Conservation (phyloP, 176 grass and related monocot genomes). For the Pharus latifolius region DNA sequence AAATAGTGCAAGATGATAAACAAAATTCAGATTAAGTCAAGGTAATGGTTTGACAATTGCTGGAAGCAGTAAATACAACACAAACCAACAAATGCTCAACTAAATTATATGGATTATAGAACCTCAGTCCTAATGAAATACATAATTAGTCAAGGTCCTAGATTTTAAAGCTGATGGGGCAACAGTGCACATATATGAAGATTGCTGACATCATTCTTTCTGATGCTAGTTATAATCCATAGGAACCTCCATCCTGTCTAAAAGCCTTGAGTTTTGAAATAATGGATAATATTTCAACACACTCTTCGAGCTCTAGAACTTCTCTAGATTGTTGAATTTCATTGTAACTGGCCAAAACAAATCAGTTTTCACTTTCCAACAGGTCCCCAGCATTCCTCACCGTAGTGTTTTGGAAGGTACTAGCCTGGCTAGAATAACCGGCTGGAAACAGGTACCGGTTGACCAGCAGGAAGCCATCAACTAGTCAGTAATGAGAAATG, state of each 20-base stretch:
- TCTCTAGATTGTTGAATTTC: too few relatives aligned
- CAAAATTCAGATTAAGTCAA: too few relatives aligned
- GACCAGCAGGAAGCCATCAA: too few relatives aligned
- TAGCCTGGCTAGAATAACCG: too few relatives aligned
- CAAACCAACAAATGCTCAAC: not conserved
- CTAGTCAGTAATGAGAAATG: not conserved
- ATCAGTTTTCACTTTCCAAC: too few relatives aligned
- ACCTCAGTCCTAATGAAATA: not conserved
- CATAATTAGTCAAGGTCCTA: not conserved
- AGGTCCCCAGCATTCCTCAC: too few relatives aligned
- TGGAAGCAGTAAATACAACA: not conserved
- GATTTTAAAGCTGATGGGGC: not conserved
- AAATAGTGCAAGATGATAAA: not conserved
- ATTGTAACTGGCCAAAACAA: too few relatives aligned
- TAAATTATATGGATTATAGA: conserved; percentile 2
- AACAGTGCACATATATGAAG: not conserved
- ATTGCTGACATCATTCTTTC: not conserved
- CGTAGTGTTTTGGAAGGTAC: too few relatives aligned
- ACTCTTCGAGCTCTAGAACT: too few relatives aligned
- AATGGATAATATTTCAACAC: not conserved
- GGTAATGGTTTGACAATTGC: not conserved
- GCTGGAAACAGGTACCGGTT: too few relatives aligned
- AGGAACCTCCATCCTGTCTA: not conserved
- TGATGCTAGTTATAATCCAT: not conserved
- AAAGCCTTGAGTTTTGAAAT: not conserved